phyloP scores from a whole-genome alignment of 805 yeast genomes.

The Lipomyces spencermartinsiae region DNA sequence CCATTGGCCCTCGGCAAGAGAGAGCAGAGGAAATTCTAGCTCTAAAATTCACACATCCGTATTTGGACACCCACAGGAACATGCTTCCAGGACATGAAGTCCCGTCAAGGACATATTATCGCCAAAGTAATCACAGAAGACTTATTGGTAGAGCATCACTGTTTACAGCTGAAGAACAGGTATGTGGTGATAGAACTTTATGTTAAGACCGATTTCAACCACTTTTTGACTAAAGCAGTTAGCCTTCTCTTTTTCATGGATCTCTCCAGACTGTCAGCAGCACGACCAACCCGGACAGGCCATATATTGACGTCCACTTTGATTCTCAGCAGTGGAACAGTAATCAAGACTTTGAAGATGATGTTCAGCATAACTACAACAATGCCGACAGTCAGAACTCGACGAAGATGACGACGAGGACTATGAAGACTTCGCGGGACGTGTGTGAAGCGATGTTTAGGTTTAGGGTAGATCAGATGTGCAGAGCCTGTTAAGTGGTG shows the following conservation, averaged over 20 bases:
- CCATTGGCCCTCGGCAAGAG: conserved; percentile 1
- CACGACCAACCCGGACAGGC: background rate
- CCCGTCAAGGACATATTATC: no score
- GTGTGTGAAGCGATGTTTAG: no score
- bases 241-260: background rate
- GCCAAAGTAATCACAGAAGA: no score
- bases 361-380: background rate
- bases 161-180: background rate
- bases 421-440: no score
- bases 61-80: conserved; percentile 7
- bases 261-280: background rate
- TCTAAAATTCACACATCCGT: conserved; percentile 3
- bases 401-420: background rate
- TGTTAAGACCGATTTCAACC: background rate
- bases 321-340: background rate
- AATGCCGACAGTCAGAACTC: background rate
- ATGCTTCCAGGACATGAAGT: no score
- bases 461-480: conserved; percentile 3
- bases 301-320: background rate
- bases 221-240: background rate
- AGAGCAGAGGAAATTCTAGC: conserved; percentile 6
- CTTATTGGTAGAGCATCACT: background rate
- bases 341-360: background rate
- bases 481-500: background rate
- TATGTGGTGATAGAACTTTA: background rate